Evolutionary conservation across 176 grass and related monocot genomes (phyloP).

Genomic region (Hordeum vulgare): MorexV3_pseudomolecules_assembly NC_058522.1:538249445-538249944

Average conservation of each 20-base stretch:
- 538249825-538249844: slow-evolving; percentile 18
- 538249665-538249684: slow-evolving; percentile 49
- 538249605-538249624: slow-evolving; percentile 69
- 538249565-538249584: slow-evolving; percentile 80
- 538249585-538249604: slow-evolving; percentile 95
- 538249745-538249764: slow-evolving; percentile 34
- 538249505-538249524: slow-evolving; percentile 11
- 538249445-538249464: slow-evolving; percentile 85
- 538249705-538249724: too few relatives aligned
- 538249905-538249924: slow-evolving; percentile 77
- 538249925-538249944: slow-evolving; percentile 50
- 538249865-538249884: slow-evolving; percentile 10
- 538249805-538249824: slow-evolving; percentile 88
- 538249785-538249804: slow-evolving; percentile 81
- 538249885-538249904: neutral
- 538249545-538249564: slow-evolving; percentile 6
- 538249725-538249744: slow-evolving; percentile 14
- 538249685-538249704: slow-evolving; percentile 16
- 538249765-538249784: slow-evolving; percentile 30
- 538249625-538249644: slow-evolving; percentile 49
- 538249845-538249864: slow-evolving; percentile 4
- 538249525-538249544: slow-evolving; percentile 5
- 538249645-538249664: slow-evolving; percentile 82
- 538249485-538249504: slow-evolving; percentile 40
- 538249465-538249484: slow-evolving; percentile 87